Percentiles rank a stretch among this genome's conserved stretches.
These are phyloP conservation scores for Ustilago curta DNA, from an alignment of 1,284 basidiomycete species.

Conservation along the genomic window DNA sequence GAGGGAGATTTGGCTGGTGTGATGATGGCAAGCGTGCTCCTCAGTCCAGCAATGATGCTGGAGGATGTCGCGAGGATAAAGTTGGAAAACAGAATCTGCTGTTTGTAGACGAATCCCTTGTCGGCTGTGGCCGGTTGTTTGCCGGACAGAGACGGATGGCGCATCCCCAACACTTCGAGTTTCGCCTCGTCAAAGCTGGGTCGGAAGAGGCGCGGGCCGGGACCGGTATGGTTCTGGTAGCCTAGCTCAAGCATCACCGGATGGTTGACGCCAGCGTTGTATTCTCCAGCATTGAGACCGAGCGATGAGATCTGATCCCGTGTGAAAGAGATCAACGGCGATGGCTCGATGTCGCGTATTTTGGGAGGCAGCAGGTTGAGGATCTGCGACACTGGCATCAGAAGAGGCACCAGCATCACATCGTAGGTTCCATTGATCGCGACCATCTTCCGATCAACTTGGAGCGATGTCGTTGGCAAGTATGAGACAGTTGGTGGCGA, in stretches of 20 bases:
- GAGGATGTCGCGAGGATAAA: constrained; percentile 34
- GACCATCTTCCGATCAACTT: constrained; percentile 24
- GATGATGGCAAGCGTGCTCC: constrained; percentile 34
- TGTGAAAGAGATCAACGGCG: constrained; percentile 43
- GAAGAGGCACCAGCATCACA: constrained; percentile 44
- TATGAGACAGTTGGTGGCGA: not conserved
- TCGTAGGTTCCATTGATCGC: constrained; percentile 53
- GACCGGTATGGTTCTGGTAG: constrained; percentile 45
- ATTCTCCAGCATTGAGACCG: constrained; percentile 19
- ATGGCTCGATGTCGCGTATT: constrained; percentile 36
- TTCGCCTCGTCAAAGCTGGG: constrained; percentile 51
- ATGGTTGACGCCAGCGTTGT: constrained; percentile 35
- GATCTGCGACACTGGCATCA: constrained; percentile 42
- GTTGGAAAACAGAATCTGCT: constrained; percentile 46
- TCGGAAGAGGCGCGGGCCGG: constrained; percentile 44
- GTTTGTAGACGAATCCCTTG: constrained; percentile 46
- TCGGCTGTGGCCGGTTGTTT: constrained; percentile 34
- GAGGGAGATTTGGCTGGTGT: constrained; percentile 37
- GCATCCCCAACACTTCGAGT: constrained; percentile 46
- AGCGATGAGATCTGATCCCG: constrained; percentile 29
- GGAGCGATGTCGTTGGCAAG: not conserved
- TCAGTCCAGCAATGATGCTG: constrained; percentile 37
- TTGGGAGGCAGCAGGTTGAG: constrained; percentile 49
- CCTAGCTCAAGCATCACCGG: constrained; percentile 52
- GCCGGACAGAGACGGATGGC: constrained; percentile 29